These are phyloP conservation scores for Aspergillus nomiae DNA, from an alignment of 2,329 filamentous ascomycete genomes.

Conservation along the genomic window DNA sequence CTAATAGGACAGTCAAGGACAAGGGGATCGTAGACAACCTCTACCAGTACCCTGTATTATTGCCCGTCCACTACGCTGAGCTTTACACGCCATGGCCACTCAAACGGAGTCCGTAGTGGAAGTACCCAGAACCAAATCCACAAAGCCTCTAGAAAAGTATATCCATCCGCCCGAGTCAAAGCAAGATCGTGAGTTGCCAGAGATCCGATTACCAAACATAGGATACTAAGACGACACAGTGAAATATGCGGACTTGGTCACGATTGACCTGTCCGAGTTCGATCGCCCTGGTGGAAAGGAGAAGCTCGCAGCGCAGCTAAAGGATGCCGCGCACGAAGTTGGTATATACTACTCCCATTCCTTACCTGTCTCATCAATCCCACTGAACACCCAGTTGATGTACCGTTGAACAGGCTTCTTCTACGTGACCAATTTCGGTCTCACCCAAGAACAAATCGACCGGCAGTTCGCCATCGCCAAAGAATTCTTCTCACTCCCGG, in stretches of 20 bases:
- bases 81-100: constrained; percentile 2
- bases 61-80: neutral
- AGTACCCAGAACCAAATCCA: neutral
- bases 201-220: neutral
- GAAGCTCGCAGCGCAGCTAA: constrained; percentile 55
- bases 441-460: constrained; percentile 60
- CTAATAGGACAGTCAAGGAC: neutral
- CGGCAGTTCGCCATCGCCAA: constrained; percentile 62
- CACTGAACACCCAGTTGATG: neutral
- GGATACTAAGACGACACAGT: constrained; percentile 10
- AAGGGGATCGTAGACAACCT: neutral
- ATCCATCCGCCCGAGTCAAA: constrained; percentile 14
- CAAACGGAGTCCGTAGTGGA: constrained; percentile 1
- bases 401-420: constrained; percentile 53
- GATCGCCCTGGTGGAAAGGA: constrained; percentile 57
- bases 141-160: constrained; percentile 10
- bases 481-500: constrained; percentile 56
- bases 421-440: constrained; percentile 63
- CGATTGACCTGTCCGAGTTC: constrained; percentile 58
- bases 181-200: constrained; percentile 6
- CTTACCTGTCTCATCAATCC: neutral
- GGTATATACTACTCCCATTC: constrained; percentile 14
- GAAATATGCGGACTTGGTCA: constrained; percentile 51
- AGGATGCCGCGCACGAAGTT: constrained; percentile 53
- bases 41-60: neutral